Conservation (phyloP, 345 rosid genomes). For the Tarenaya hassleriana region DNA sequence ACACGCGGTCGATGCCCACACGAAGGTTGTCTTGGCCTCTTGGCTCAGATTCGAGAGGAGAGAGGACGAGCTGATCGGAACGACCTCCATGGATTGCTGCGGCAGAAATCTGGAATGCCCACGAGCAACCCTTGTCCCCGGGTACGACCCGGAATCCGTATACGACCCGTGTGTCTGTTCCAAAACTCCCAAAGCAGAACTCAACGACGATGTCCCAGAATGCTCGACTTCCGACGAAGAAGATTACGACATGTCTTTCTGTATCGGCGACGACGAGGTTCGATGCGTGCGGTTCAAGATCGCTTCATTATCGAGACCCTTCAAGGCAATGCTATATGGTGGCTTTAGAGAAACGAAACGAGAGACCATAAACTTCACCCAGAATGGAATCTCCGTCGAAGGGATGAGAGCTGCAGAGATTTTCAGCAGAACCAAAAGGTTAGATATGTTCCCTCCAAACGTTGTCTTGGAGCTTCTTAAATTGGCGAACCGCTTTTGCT, state of each 20-base stretch:
- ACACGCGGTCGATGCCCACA: slow-evolving; percentile 70
- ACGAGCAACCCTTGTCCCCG: slow-evolving; percentile 62
- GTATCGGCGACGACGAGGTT: slow-evolving; percentile 70
- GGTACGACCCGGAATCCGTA: slow-evolving; percentile 62
- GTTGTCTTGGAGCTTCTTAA: slow-evolving; percentile 70
- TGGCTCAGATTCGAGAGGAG: slow-evolving; percentile 95
- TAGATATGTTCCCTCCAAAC: slow-evolving; percentile 39
- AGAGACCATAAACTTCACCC: slow-evolving; percentile 62
- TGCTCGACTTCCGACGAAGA: slow-evolving; percentile 70
- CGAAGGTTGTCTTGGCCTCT: slow-evolving; percentile 74
- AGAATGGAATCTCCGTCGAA: slow-evolving; percentile 56
- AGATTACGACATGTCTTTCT: slow-evolving; percentile 64
- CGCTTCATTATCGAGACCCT: slow-evolving; percentile 69
- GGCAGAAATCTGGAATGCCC: slow-evolving; percentile 89
- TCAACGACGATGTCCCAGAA: slow-evolving; percentile 33
- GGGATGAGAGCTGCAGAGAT: slow-evolving; percentile 69
- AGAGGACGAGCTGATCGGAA: slow-evolving; percentile 78
- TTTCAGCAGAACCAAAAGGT: slow-evolving; percentile 59
- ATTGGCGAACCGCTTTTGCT: slow-evolving; percentile 76
- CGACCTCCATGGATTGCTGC: slow-evolving; percentile 67
- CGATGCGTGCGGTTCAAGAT: slow-evolving; percentile 58
- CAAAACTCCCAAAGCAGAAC: slow-evolving; percentile 31
- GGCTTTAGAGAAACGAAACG: slow-evolving; percentile 58
- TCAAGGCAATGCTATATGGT: slow-evolving; percentile 73
- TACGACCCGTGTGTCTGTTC: slow-evolving; percentile 64